Base-by-base conservation (phyloP, 495 filamentous ascomycete genomes). In the Podospora pseudopauciseta region DNA sequence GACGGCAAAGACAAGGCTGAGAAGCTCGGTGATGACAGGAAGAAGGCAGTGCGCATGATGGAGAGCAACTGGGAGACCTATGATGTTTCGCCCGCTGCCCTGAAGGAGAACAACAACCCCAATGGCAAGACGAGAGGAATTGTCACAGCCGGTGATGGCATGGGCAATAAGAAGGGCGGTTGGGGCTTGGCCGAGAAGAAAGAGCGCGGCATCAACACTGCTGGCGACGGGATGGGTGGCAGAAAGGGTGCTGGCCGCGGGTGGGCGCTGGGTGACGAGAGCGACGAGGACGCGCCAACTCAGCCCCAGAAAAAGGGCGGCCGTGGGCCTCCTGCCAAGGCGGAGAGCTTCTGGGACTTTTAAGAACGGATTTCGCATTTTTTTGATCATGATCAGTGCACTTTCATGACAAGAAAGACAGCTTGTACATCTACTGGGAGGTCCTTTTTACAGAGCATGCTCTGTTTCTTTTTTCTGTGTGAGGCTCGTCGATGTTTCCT, bases 161-260 rank as follows among this genome's bases (percentile, higher is more conserved):
- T 92, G 88, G 90, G 91, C 30, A 89, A 89, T 60, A 85, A 84
- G 68, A 90, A 86, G 74, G 89, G 84, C 18, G 72, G 81, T 16
- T 80, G 79, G 20, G 39, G 39, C 3, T 16, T 49, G 39, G 15
- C 9, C 9, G 39, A 49, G 39, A 49, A 49, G 39, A 49, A 11
- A 11, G 79, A 80, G 39, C 75, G 80, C 27, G 83, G 86, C 49
- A 88, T 90, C 68, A 78, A 79, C 65, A 89, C 85, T 53, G 85
- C 79, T 1, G 90, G 91, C 39, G 87, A 94, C 70, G 91, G 90
- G 28, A 92, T 92, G 88, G 90, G 91, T 34, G 89, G 89, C 60
- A 85, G 84, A 68, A 90, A 86, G 75, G 89, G 85, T 18, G 72
- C 81, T 18, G 80, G 79, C n/a, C 78, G 86, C 66, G 76, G 78